A percentile compares a stretch with the other conserved stretches of the same genome.
Conservation (phyloP, 2,329 filamentous ascomycete species). For the Nigrospora osmanthi region DNA sequence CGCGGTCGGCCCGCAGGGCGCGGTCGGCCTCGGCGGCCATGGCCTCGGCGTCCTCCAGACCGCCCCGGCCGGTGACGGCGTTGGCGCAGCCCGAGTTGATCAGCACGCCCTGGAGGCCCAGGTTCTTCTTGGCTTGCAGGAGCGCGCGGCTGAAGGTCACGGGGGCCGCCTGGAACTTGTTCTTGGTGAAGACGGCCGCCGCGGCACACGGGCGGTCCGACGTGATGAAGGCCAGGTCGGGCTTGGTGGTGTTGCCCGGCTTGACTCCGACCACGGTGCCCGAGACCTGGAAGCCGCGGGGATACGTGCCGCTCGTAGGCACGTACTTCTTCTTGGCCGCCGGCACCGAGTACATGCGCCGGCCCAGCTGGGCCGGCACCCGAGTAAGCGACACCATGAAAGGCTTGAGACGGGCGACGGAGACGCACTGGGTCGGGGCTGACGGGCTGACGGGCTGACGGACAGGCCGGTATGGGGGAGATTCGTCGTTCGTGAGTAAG, state of each 20-base stretch:
- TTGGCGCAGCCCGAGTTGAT: constrained; percentile 97
- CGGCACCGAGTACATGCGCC: constrained; percentile 54
- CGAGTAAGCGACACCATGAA: constrained; percentile 3
- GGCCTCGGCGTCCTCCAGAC: constrained; percentile 74
- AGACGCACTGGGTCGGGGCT: no score
- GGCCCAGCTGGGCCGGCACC: constrained; percentile 5
- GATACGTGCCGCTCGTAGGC: constrained; percentile 77
- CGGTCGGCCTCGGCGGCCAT: constrained; percentile 79
- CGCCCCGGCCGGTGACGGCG: constrained; percentile 87
- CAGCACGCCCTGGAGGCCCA: constrained; percentile 71
- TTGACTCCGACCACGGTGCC: constrained; percentile 92
- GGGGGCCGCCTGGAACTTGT: constrained; percentile 95
- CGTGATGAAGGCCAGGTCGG: constrained; percentile 81
- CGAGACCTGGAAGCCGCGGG: constrained; percentile 79
- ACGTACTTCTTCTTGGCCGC: constrained; percentile 85
- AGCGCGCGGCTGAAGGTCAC: constrained; percentile 77
- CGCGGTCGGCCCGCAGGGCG: constrained; percentile 38
- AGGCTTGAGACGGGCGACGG: no score
- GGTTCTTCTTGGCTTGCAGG: constrained; percentile 56
- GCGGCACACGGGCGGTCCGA: constrained; percentile 82
- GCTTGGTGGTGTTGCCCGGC: constrained; percentile 81
- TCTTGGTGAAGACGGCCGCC: constrained; percentile 93
- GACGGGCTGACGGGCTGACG: no score
- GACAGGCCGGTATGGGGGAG: no score
- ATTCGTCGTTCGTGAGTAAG: no score